These are phyloP conservation scores for Trametes villosa DNA, from an alignment of 768 basidiomycete species.

Conservation along the genomic window DNA sequence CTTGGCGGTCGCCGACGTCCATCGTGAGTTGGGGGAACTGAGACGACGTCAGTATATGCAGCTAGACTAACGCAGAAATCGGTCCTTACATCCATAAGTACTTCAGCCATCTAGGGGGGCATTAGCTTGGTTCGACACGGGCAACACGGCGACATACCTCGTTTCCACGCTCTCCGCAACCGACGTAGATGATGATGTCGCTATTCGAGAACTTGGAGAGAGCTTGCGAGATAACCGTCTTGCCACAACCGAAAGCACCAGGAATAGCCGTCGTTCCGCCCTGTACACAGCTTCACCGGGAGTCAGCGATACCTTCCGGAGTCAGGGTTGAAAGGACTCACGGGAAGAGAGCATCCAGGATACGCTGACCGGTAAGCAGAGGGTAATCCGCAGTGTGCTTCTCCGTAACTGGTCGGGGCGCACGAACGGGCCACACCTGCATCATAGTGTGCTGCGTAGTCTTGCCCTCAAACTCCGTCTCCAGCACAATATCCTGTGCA, in stretches of 20 bases:
- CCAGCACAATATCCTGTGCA: conserved; percentile 85
- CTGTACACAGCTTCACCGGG: conserved; percentile 79
- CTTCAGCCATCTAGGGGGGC: conserved; percentile 84
- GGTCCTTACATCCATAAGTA: conserved; percentile 86
- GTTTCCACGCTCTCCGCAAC: conserved; percentile 98
- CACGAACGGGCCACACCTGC: conserved; percentile 99
- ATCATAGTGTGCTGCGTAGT: conserved; percentile 92
- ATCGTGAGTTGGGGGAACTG: conserved; percentile 91
- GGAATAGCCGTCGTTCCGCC: conserved; percentile 97
- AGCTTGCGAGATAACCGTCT: conserved; percentile 99
- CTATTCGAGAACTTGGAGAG: conserved; percentile 99
- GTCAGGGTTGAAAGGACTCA: conserved; percentile 44
- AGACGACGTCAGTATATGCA: neutral
- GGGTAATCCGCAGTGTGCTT: conserved; percentile 94
- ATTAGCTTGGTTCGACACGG: conserved; percentile 4
- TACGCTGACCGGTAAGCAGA: conserved; percentile 93
- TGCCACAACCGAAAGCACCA: conserved; percentile 98
- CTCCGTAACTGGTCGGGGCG: conserved; percentile 93
- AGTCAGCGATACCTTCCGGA: neutral
- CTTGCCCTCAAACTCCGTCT: conserved; percentile 98
- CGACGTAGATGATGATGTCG: conserved; percentile 98
- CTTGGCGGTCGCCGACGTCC: conserved; percentile 90
- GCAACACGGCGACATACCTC: conserved; percentile 56
- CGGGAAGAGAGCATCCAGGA: conserved; percentile 96
- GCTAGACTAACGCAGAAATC: neutral